Conservation (phyloP, 169 alveolate genomes). For the Cryptosporidium baileyi region DNA sequence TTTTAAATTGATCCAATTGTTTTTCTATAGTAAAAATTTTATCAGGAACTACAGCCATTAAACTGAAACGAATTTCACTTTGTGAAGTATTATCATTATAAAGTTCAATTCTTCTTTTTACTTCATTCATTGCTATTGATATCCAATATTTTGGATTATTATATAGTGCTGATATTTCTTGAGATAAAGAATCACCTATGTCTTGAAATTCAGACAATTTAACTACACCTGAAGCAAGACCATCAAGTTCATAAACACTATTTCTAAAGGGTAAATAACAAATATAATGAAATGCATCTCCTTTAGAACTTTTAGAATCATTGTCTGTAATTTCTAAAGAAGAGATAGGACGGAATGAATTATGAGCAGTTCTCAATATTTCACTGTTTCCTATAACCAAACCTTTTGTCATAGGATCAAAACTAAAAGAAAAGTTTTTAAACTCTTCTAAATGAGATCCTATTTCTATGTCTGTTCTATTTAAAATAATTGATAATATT, state of each 20-base stretch:
- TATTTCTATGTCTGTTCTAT: constrained; percentile 81
- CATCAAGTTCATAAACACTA: constrained; percentile 73
- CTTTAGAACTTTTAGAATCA: constrained; percentile 77
- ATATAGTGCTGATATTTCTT: neutral
- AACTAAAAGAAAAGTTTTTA: constrained; percentile 80
- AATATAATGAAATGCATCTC: constrained; percentile 90
- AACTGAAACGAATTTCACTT: constrained; percentile 62
- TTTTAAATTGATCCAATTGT: neutral
- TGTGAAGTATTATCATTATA: constrained; percentile 6
- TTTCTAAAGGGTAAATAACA: constrained; percentile 83
- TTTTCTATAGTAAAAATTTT: neutral
- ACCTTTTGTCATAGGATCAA: constrained; percentile 86
- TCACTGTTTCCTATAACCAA: constrained; percentile 85
- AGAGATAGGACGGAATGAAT: constrained; percentile 79
- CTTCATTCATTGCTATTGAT: constrained; percentile 19
- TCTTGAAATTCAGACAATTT: neutral
- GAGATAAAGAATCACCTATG: neutral
- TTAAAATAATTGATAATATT: constrained; percentile 84
- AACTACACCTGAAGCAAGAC: constrained; percentile 73
- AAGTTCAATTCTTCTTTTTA: constrained; percentile 29
- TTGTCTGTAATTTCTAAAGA: constrained; percentile 78
- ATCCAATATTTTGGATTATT: constrained; percentile 33
- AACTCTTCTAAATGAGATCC: constrained; percentile 85
- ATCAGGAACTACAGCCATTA: constrained; percentile 70
- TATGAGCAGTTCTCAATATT: constrained; percentile 81